Percentiles rank a stretch among this genome's conserved stretches.
phyloP scores from a whole-genome alignment of 306 rosid genomes.

The Gillenia trifoliata region DNA sequence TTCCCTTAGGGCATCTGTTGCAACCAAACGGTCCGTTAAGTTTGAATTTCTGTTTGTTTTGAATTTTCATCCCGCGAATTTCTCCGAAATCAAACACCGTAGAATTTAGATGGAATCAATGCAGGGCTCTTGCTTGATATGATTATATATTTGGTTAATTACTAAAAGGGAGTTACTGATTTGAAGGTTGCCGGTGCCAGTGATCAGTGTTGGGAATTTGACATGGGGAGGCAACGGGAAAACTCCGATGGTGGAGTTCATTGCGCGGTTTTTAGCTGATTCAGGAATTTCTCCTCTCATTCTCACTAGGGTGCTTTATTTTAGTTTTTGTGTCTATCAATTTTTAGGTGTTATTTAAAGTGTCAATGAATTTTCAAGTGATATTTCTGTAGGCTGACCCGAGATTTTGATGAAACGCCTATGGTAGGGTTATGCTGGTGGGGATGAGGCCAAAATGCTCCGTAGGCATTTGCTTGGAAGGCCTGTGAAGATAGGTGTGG shows the following conservation, averaged over 20 bases:
- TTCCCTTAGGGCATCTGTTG: not conserved
- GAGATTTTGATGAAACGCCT: conserved; percentile 6
- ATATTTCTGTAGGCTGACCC: conserved; percentile 6
- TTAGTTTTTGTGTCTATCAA: not conserved
- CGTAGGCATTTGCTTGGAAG: conserved; percentile 68
- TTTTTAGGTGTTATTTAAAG: not conserved
- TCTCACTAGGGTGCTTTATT: conserved; percentile 62
- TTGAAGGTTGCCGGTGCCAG: conserved; percentile 59
- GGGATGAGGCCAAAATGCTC: conserved; percentile 92
- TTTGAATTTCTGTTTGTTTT: not conserved
- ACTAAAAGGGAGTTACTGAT: not conserved
- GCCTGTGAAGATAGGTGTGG: conserved; percentile 66
- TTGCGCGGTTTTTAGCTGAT: conserved; percentile 53
- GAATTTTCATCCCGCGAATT: not conserved
- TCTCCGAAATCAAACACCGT: not conserved
- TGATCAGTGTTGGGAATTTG: conserved; percentile 85
- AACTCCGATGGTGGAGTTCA: conserved; percentile 90
- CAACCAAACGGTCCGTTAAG: not conserved
- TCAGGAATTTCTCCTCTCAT: conserved; percentile 65
- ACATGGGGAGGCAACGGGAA: conserved; percentile 98
- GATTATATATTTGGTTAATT: not conserved
- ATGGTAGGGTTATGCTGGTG: conserved; percentile 88
- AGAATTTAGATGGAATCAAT: not conserved
- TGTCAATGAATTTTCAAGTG: not conserved
- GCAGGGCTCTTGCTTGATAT: not conserved